Evolutionary conservation across 1,139 yeast species (phyloP), one percentile per base, ranked within the genome.

Genomic region (Lodderomyces elongisporus): DNA sequence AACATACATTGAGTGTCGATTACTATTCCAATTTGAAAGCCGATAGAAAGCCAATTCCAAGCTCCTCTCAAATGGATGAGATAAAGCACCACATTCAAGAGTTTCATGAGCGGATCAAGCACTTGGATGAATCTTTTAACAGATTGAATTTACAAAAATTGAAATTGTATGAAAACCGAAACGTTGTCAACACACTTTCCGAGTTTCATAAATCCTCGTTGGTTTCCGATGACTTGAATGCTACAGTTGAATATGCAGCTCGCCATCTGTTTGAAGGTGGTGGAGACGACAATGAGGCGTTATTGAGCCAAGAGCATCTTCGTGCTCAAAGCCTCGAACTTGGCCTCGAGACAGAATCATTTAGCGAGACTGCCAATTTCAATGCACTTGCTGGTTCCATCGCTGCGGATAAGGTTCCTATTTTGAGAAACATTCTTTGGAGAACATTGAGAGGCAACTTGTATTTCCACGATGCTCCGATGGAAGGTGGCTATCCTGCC

Each of bases 371-470:
- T 42, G 10, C 26, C 14, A 74, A 47, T 48, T 70, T 38, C 58
- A 70, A 46, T 69, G 62, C 75, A 24, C 60, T 74, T 22, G 62
- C 75, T 0, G 80, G 79, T 21, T 64, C 75, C 4, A 66, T 74
- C 23, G 61, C 65, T 36, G 43, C 73, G 49, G 53, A 64, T 48
- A 52, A 69, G 60, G 46, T 64, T 38, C 56, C 77, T 40, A 48
- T 67, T 48, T 56, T 75, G 37, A 58, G 77, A 37, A 70, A 67
- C 34, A 72, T 75, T 27, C 56, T 75, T 32, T 74, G 79, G 79
- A 61, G 81, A 50, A 58, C 77, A 23, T 51, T 69, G 42, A 49
- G 79, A 45, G 80, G 81, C 34, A 74, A 75, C 47, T 57, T 74
- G 35, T 71, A 57, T 45, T 66, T 74, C 42, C 68, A 70, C 40